Evolutionary conservation across 768 basidiomycete species (phyloP), one percentile per base, ranked within the genome.

Genomic region (Suillus cothurnatus): DNA sequence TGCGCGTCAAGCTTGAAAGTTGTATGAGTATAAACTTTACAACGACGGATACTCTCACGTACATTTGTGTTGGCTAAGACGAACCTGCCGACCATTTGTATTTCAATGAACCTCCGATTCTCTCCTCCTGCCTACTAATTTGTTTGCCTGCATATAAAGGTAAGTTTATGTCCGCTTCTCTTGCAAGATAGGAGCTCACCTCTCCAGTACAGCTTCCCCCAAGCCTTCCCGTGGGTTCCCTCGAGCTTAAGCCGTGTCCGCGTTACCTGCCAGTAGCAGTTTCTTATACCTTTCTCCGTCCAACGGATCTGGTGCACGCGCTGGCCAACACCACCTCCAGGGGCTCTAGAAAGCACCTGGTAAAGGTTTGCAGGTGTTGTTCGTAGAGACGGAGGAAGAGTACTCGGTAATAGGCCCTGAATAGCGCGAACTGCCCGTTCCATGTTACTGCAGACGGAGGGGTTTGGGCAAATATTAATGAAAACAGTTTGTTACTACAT

Each of bases 151-250:
- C 3, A 55, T 31, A 31, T 39, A 5, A 17, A 17, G 43, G 38
- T 56, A 55, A 57, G 63, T 56, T 45, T 31, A 6, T n/a, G 26
- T 56, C 61, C 56, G 31, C 17, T 47, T 49, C 55, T 26, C 23
- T 26, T 26, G 28, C 64, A 39, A 61, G 45, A 11, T 17, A 32
- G 0, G 56, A 34, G 78, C 87, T 65, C 61, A 93, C 93, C 92
- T 80, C 83, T 87, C 92, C 93, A 95, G 63, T 87, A 82, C 6
- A 94, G 78, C 65, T 81, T 80, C 8, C 93, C 93, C 94, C 94
- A 95, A 21, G 86, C 93, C 74, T 89, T 93, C 2, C 93, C 93
- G 69, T 93, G 90, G 32, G 76, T 81, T 32, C 92, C 92, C 68
- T 88, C 88, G 50, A 81, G 80, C 76, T 94, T 95, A 73, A 94